These are phyloP conservation scores for Aureobasidium lini DNA, from an alignment of 2,329 filamentous ascomycete species.

Conservation along the genomic window DNA sequence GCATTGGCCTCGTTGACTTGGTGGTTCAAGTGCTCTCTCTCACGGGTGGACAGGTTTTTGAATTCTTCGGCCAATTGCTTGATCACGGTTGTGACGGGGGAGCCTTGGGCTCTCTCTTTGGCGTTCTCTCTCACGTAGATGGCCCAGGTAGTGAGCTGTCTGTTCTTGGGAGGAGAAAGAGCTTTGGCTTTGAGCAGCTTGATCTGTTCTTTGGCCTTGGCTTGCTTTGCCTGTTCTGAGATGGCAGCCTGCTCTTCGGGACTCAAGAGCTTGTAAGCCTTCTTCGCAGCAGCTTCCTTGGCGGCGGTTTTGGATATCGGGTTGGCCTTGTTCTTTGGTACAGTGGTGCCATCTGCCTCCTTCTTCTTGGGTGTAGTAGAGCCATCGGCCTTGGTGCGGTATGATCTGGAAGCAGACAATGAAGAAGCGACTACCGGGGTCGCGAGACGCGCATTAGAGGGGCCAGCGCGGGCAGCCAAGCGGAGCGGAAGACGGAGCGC, in stretches of 20 bases:
- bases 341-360: background rate
- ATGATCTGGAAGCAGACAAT: background rate
- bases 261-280: background rate
- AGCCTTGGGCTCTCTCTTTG: background rate
- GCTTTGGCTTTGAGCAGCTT: constrained; percentile 31
- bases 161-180: constrained; percentile 18
- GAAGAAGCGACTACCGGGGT: background rate
- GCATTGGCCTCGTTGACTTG: constrained; percentile 41
- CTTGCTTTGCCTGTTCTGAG: constrained; percentile 26
- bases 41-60: constrained; percentile 33
- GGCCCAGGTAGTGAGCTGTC: constrained; percentile 19
- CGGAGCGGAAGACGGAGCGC: constrained; percentile 14
- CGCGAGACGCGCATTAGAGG: background rate
- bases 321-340: background rate
- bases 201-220: constrained; percentile 24
- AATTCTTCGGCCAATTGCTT: constrained; percentile 25
- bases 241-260: constrained; percentile 17
- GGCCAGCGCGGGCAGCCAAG: constrained; percentile 2
- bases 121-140: constrained; percentile 25
- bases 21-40: constrained; percentile 48
- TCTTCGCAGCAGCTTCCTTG: constrained; percentile 6
- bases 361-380: constrained; percentile 7
- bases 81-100: constrained; percentile 15
- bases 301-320: background rate
- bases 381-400: background rate